These are phyloP conservation scores for Termitomyces sp. DNA, from an alignment of 768 basidiomycete species.

Conservation along the genomic window DNA sequence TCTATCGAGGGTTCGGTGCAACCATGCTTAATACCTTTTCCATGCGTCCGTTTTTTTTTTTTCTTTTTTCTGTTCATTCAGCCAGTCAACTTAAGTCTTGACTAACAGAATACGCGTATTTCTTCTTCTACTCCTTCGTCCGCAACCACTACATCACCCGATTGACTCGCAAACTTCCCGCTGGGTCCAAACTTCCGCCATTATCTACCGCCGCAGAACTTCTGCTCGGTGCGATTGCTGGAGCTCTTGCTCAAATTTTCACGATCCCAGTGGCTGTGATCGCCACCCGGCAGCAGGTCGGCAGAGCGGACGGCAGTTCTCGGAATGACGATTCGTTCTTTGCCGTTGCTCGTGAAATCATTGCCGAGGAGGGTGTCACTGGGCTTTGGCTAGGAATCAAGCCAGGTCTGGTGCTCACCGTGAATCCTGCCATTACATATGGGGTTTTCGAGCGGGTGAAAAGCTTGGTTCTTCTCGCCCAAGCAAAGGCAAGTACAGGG, in stretches of 20 bases:
- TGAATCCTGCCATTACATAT: slow-evolving; percentile 97
- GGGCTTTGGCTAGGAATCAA: slow-evolving; percentile 93
- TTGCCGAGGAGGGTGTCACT: slow-evolving; percentile 80
- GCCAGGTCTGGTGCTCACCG: slow-evolving; percentile 90
- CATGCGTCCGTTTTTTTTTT: slow-evolving; percentile 63
- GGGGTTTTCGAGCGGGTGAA: slow-evolving; percentile 93
- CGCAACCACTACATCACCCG: slow-evolving; percentile 78
- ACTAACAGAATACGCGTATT: slow-evolving; percentile 90
- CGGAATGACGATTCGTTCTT: slow-evolving; percentile 65
- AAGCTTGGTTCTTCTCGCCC: slow-evolving; percentile 55
- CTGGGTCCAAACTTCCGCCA: slow-evolving; percentile 53
- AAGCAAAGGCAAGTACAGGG: slow-evolving; percentile 32
- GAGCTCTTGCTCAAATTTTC: slow-evolving; percentile 93
- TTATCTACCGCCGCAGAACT: slow-evolving; percentile 80
- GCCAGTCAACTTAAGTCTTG: not conserved
- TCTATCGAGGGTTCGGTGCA: slow-evolving; percentile 89
- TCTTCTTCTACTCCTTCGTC: slow-evolving; percentile 97
- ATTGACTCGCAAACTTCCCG: slow-evolving; percentile 48
- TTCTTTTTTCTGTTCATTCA: not conserved
- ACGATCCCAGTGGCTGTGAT: slow-evolving; percentile 98
- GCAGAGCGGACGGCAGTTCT: slow-evolving; percentile 27
- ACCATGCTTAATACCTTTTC: slow-evolving; percentile 99
- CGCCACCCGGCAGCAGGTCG: slow-evolving; percentile 94
- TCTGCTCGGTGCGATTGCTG: slow-evolving; percentile 84
- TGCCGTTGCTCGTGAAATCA: slow-evolving; percentile 76